Evolutionary conservation across 164 flowering plant species (phyloP).

Genomic region (Cinnamomum micranthum): DNA sequence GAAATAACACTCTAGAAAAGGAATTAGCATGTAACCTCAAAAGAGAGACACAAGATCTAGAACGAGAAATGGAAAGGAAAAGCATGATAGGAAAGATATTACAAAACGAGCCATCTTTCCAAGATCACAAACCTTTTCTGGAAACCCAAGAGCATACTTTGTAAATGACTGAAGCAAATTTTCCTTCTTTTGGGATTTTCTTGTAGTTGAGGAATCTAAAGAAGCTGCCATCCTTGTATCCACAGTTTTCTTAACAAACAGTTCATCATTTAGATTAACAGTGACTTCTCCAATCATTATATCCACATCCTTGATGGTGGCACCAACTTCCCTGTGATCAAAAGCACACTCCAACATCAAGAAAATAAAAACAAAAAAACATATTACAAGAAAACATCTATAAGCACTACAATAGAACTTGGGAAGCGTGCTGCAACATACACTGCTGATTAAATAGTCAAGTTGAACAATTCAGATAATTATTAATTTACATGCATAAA

Average conservation of each 20-base stretch:
- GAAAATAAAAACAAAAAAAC: too few species aligned
- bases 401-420: too few species aligned
- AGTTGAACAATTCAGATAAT: too few species aligned
- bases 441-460: too few species aligned
- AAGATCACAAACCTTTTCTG: constrained; percentile 13
- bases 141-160: constrained; percentile 2
- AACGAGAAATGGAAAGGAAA: neutral
- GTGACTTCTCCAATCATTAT: constrained; percentile 62
- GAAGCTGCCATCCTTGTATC: neutral
- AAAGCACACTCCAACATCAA: too few species aligned
- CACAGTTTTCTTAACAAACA: constrained; percentile 1
- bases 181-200: constrained; percentile 2
- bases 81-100: neutral
- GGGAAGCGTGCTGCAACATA: too few species aligned
- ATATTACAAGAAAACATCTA: too few species aligned
- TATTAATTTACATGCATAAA: too few species aligned
- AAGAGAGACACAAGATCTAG: neutral
- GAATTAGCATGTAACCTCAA: neutral
- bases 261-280: constrained; percentile 31
- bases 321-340: neutral
- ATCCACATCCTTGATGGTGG: constrained; percentile 61
- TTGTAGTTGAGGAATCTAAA: neutral
- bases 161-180: constrained; percentile 8
- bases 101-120: neutral
- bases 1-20: neutral